Percentiles rank a stretch among this genome's conserved stretches.
Evolutionary conservation across 2,329 filamentous ascomycete species (phyloP).

Genomic region (Cladophialophora chaetospira): DNA sequence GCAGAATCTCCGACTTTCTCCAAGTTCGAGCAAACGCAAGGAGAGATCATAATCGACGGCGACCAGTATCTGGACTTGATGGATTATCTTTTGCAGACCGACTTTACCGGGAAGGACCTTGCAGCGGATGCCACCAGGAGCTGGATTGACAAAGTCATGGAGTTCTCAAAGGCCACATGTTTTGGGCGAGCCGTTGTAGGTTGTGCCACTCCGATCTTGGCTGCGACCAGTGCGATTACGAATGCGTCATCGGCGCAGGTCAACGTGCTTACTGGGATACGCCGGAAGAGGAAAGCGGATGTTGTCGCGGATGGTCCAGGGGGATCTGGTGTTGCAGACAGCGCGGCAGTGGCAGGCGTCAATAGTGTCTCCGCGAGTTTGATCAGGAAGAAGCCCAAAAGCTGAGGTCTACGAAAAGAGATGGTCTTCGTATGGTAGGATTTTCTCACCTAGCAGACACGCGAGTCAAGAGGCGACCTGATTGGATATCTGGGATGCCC

Average conservation of each 20-base stretch:
- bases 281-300: constrained; percentile 32
- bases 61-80: constrained; percentile 28
- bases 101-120: constrained; percentile 29
- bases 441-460: neutral
- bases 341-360: neutral
- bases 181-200: constrained; percentile 25
- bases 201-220: constrained; percentile 12
- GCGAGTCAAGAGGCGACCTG: neutral
- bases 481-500: constrained; percentile 14
- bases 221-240: constrained; percentile 2
- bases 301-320: neutral
- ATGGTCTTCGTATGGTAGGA: neutral
- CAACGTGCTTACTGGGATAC: constrained; percentile 30
- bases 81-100: constrained; percentile 30
- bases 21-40: constrained; percentile 2
- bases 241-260: constrained; percentile 7
- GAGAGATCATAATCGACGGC: constrained; percentile 20
- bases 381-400: constrained; percentile 32
- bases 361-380: constrained; percentile 23
- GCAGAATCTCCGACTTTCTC: neutral
- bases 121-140: constrained; percentile 27
- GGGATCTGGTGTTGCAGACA: neutral
- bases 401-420: constrained; percentile 2
- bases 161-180: constrained; percentile 17
- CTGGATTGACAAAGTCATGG: constrained; percentile 30